Conservation (phyloP, 352 stramenopile genomes). For the Pythium phragmitis region DNA sequence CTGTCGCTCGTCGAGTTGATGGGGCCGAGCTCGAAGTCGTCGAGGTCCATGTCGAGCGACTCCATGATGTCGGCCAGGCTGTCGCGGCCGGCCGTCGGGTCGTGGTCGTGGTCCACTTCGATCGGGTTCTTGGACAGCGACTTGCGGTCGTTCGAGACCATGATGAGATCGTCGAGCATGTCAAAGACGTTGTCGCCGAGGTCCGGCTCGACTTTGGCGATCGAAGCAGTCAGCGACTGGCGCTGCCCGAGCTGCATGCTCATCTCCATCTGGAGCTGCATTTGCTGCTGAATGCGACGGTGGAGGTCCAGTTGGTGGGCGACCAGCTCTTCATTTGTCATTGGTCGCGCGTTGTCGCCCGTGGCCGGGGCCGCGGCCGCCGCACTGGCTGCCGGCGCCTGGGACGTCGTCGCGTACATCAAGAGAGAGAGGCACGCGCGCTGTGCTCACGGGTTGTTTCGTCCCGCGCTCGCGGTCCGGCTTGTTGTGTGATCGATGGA, state of each 20-base stretch:
- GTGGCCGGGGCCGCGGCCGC: constrained; percentile 13
- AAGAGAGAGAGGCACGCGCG: background rate
- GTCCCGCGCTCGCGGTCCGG: constrained; percentile 1
- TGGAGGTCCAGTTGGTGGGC: constrained; percentile 80
- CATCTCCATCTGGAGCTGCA: constrained; percentile 87
- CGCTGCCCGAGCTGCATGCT: constrained; percentile 63
- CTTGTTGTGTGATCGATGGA: constrained; percentile 26
- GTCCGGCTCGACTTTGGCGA: constrained; percentile 75
- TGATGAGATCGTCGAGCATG: constrained; percentile 87
- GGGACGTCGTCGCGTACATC: constrained; percentile 28
- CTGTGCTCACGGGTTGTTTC: background rate
- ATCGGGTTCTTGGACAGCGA: constrained; percentile 61
- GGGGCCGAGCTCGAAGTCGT: constrained; percentile 52
- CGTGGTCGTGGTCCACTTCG: constrained; percentile 35
- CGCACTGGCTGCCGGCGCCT: constrained; percentile 23
- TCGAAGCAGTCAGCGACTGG: constrained; percentile 56
- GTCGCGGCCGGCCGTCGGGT: constrained; percentile 46
- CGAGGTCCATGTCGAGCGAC: constrained; percentile 82
- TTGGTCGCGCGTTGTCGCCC: constrained; percentile 32
- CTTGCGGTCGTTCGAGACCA: constrained; percentile 66
- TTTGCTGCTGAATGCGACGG: constrained; percentile 85
- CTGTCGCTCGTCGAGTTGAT: constrained; percentile 36
- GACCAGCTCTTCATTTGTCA: constrained; percentile 79
- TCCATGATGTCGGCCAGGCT: constrained; percentile 83
- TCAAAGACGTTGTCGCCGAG: constrained; percentile 85